Percentiles rank a stretch among this genome's conserved stretches.
Evolutionary conservation across 805 yeast species (phyloP).

Genomic region (Saccharomyces eubayanus): DNA sequence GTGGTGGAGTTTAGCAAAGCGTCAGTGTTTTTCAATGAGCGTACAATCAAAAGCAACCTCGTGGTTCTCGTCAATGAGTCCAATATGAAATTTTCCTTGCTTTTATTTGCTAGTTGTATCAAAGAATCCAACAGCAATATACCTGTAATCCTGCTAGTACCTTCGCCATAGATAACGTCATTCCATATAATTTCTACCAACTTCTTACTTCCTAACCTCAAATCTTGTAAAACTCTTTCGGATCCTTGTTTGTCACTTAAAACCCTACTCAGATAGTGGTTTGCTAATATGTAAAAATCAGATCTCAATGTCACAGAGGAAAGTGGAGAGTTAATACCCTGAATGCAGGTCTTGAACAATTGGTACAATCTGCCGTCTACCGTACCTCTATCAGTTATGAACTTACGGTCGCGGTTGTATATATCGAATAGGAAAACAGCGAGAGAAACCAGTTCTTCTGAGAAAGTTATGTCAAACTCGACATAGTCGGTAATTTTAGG

Average conservation of each 20-base stretch:
- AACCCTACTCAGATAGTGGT: conserved; percentile 51
- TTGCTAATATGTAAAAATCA: conserved; percentile 68
- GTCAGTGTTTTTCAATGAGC: conserved; percentile 63
- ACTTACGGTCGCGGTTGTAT: conserved; percentile 43
- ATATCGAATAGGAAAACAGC: conserved; percentile 62
- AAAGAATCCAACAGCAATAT: conserved; percentile 64
- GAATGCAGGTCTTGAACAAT: conserved; percentile 63
- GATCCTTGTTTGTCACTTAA: conserved; percentile 36
- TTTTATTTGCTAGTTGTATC: conserved; percentile 45
- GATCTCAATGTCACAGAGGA: conserved; percentile 64
- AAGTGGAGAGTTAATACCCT: conserved; percentile 63
- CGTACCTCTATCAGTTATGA: conserved; percentile 27
- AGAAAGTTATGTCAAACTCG: conserved; percentile 53
- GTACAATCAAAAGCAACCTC: conserved; percentile 53
- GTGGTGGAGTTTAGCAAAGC: conserved; percentile 41
- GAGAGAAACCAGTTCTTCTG: conserved; percentile 70
- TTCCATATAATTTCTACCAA: conserved; percentile 58
- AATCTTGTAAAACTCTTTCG: conserved; percentile 42
- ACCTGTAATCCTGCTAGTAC: conserved; percentile 65
- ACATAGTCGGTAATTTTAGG: conserved; percentile 73
- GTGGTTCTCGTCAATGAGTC: conserved; percentile 58
- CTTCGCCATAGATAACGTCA: conserved; percentile 76
- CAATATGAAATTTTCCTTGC: conserved; percentile 47
- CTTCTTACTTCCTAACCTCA: conserved; percentile 52
- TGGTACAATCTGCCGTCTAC: conserved; percentile 55